A percentile compares a stretch with the other conserved stretches of the same genome.
Conservation (phyloP, 1,284 basidiomycete genomes). For the Apiotrichum domesticum region DNA sequence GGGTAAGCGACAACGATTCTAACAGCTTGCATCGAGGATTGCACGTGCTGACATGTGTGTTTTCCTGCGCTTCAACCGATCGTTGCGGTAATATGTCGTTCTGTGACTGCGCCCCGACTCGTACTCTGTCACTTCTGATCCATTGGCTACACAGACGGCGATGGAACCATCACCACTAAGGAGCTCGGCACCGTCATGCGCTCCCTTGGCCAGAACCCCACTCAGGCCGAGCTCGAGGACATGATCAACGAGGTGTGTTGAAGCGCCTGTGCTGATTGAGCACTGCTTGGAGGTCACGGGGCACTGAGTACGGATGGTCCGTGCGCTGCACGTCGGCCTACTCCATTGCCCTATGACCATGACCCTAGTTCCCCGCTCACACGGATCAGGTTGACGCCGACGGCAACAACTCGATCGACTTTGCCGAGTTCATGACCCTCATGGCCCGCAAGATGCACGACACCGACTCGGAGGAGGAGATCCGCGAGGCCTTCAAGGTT, state of each 20-base stretch:
- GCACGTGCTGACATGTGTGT: not conserved
- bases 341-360: too few relatives aligned
- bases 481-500: constrained; percentile 60
- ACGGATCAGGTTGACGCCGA: constrained; percentile 53
- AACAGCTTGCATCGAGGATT: not conserved
- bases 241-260: constrained; percentile 82
- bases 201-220: constrained; percentile 92
- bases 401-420: constrained; percentile 84
- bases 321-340: not conserved
- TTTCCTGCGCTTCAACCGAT: not conserved
- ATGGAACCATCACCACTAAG: constrained; percentile 92
- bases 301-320: constrained; percentile 1
- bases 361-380: too few relatives aligned
- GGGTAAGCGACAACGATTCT: constrained; percentile 51
- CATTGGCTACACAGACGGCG: constrained; percentile 60
- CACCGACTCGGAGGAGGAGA: constrained; percentile 70
- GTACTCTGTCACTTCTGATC: too few relatives aligned
- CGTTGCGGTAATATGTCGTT: too few relatives aligned
- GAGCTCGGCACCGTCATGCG: constrained; percentile 98
- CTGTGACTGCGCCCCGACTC: too few relatives aligned
- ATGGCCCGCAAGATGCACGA: constrained; percentile 96
- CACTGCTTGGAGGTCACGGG: not conserved
- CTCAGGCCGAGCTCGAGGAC: constrained; percentile 89
- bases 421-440: constrained; percentile 89
- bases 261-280: constrained; percentile 6